Evolutionary conservation across 164 flowering plant species (phyloP).

Genomic region (Vitis vinifera): DNA sequence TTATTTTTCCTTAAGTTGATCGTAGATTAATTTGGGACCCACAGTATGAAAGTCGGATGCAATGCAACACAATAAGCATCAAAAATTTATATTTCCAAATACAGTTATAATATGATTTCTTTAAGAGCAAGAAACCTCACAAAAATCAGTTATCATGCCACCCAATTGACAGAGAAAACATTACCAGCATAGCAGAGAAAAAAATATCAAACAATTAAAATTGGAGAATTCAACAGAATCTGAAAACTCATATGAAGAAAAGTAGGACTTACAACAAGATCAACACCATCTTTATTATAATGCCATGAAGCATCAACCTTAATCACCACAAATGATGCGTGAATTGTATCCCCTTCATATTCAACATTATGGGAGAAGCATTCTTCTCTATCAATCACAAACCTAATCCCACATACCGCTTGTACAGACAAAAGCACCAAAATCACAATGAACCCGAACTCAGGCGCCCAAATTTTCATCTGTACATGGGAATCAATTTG

Average conservation of each 20-base stretch:
- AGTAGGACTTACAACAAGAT: constrained; percentile 78
- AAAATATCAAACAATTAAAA: not conserved
- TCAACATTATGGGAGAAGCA: constrained; percentile 81
- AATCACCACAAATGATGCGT: constrained; percentile 85
- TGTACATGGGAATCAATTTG: constrained; percentile 6
- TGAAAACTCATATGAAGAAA: not conserved
- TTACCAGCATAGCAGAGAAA: no score
- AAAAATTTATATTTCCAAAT: no score
- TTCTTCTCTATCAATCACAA: constrained; percentile 89
- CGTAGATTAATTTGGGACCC: no score
- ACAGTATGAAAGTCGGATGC: no score
- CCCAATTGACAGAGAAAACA: no score
- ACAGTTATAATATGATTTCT: no score
- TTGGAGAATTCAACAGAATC: not conserved
- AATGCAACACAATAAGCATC: no score
- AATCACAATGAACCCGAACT: constrained; percentile 4
- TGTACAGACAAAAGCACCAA: constrained; percentile 17
- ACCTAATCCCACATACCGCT: constrained; percentile 62
- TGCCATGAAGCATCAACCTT: constrained; percentile 79
- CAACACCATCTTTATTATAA: constrained; percentile 69
- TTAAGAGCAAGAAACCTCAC: no score
- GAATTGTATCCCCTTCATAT: constrained; percentile 78
- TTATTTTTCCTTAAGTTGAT: no score
- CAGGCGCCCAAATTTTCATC: constrained; percentile 28
- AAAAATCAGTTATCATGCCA: no score